Conservation (phyloP, 495 filamentous ascomycete genomes). For the Penicillium atrosanguineum region DNA sequence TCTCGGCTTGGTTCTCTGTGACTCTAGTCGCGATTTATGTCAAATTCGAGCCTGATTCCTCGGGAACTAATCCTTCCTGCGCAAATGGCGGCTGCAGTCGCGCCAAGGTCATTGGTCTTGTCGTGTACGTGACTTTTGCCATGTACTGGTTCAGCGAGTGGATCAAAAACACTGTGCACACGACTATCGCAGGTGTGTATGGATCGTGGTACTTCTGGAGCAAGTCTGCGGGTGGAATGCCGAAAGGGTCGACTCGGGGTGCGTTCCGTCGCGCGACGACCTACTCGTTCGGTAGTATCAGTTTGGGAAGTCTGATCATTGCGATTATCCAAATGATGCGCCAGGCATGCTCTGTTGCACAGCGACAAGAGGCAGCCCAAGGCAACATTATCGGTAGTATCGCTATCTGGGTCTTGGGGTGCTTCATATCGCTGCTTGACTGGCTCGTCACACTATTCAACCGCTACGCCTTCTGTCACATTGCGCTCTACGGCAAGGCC, state of each 20-base stretch:
- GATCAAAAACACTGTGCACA: conserved; percentile 89
- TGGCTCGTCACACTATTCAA: conserved; percentile 73
- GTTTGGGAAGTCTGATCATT: conserved; percentile 78
- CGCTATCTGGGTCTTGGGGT: conserved; percentile 68
- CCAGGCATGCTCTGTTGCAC: conserved; percentile 72
- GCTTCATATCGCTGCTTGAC: conserved; percentile 73
- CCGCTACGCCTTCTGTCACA: conserved; percentile 87
- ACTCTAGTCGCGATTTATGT: conserved; percentile 68
- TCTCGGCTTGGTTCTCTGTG: conserved; percentile 65
- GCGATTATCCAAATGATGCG: conserved; percentile 83
- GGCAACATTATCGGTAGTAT: conserved; percentile 70
- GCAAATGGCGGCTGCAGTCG: conserved; percentile 66
- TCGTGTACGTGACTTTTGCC: conserved; percentile 86
- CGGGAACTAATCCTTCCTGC: conserved; percentile 61
- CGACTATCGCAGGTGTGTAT: conserved; percentile 82
- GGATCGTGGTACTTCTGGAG: conserved; percentile 89
- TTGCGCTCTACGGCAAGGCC: conserved; percentile 84
- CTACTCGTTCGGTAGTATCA: conserved; percentile 89
- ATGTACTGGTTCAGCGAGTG: conserved; percentile 90
- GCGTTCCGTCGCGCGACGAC: conserved; percentile 71
- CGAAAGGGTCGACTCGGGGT: conserved; percentile 71
- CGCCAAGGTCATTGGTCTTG: conserved; percentile 76
- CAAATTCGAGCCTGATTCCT: conserved; percentile 64
- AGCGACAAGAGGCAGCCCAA: conserved; percentile 57
- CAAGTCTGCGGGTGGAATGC: conserved; percentile 60